phyloP scores from a whole-genome alignment of 306 rosid species.

The Acacia confusa region DNA sequence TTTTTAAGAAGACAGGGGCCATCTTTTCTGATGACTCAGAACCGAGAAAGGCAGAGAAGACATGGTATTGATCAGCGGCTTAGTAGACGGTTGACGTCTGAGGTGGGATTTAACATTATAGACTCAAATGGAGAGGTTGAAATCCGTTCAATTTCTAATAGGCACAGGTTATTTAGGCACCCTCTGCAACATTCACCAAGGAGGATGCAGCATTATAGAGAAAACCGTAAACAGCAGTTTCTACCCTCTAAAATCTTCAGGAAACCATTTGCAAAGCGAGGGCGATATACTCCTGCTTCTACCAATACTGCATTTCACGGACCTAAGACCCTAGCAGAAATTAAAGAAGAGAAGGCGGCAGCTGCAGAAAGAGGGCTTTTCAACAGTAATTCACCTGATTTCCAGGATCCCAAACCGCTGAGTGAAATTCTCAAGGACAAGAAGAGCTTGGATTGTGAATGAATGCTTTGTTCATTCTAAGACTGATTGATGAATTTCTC shows the following conservation, averaged over 20 bases:
- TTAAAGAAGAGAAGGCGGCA: constrained; percentile 61
- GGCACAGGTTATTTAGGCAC: constrained; percentile 36
- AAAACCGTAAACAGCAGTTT: constrained; percentile 40
- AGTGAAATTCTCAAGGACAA: constrained; percentile 64
- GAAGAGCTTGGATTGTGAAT: constrained; percentile 36
- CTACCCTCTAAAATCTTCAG: constrained; percentile 42
- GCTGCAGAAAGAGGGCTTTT: constrained; percentile 35
- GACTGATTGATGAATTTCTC: neutral
- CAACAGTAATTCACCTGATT: constrained; percentile 37
- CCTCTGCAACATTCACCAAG: constrained; percentile 48
- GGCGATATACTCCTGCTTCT: constrained; percentile 32
- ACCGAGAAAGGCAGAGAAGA: constrained; percentile 35
- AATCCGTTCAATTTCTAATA: constrained; percentile 41
- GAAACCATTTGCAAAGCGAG: constrained; percentile 42
- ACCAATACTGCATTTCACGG: constrained; percentile 46
- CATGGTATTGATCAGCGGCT: constrained; percentile 30
- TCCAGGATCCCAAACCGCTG: constrained; percentile 67
- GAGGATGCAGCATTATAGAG: constrained; percentile 44
- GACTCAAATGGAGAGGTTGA: constrained; percentile 37
- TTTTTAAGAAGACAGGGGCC: constrained; percentile 50
- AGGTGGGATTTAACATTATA: constrained; percentile 37
- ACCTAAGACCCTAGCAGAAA: constrained; percentile 74
- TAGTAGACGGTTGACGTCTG: constrained; percentile 56
- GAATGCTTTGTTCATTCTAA: constrained; percentile 27
- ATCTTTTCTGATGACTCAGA: constrained; percentile 34